phyloP scores from a whole-genome alignment of 2,329 filamentous ascomycete genomes.

The Diaporthe humulicola region DNA sequence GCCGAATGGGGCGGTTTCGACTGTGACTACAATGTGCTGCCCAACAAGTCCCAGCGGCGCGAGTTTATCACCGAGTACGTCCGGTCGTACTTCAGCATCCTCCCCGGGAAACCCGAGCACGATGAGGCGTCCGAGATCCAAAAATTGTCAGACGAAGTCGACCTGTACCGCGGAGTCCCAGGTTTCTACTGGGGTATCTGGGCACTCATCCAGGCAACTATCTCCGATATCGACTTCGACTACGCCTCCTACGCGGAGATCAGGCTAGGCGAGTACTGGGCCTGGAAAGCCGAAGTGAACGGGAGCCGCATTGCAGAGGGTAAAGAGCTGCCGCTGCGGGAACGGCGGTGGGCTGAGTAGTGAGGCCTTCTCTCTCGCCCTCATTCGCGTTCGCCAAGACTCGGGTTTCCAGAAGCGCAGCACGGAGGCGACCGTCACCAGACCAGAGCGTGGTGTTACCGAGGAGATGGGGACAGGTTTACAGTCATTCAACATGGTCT shows the following conservation, averaged over 20 bases:
- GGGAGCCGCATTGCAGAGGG: constrained; percentile 67
- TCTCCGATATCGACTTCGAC: constrained; percentile 96
- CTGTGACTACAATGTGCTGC: constrained; percentile 88
- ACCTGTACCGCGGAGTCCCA: constrained; percentile 88
- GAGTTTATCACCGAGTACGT: constrained; percentile 90
- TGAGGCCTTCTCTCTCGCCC: constrained; percentile 43
- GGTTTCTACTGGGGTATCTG: constrained; percentile 95
- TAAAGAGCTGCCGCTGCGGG: constrained; percentile 79
- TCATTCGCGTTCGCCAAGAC: background rate
- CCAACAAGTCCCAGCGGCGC: constrained; percentile 80
- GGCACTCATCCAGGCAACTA: constrained; percentile 93
- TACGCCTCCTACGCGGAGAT: constrained; percentile 92
- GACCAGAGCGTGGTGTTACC: background rate
- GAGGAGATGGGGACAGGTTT: background rate
- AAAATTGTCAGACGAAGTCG: constrained; percentile 83
- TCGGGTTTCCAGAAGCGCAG: background rate
- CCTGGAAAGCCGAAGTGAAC: constrained; percentile 83
- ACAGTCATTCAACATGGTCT: constrained; percentile 38
- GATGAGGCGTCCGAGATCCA: constrained; percentile 74
- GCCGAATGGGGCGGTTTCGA: constrained; percentile 98
- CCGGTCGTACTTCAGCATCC: constrained; percentile 74
- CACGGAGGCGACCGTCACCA: background rate
- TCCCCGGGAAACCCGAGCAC: constrained; percentile 55
- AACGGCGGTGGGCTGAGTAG: constrained; percentile 81
- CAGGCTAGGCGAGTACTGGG: constrained; percentile 91